These are phyloP conservation scores for Phytopythium helicoides DNA, from an alignment of 352 stramenopile species.

Conservation along the genomic window DNA sequence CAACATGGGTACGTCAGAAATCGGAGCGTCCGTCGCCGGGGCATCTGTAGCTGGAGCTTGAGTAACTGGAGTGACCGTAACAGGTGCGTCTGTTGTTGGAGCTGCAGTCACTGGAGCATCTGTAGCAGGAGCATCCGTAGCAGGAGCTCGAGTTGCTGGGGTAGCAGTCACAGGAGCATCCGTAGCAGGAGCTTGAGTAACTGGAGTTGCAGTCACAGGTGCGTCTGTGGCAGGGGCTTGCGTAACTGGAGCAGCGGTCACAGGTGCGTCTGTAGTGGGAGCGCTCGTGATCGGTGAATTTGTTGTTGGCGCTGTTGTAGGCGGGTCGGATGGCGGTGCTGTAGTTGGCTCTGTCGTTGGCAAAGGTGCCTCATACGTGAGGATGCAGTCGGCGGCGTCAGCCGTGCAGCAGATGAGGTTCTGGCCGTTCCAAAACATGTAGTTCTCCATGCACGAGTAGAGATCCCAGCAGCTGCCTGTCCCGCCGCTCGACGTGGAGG, in stretches of 20 bases:
- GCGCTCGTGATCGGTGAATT: conserved; percentile 4
- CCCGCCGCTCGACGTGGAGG: conserved; percentile 24
- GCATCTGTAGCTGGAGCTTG: neutral
- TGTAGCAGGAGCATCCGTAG: conserved; percentile 2
- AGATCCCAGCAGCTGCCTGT: conserved; percentile 39
- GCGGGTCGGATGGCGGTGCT: neutral
- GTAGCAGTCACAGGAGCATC: conserved; percentile 4
- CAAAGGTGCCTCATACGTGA: conserved; percentile 40
- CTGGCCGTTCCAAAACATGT: conserved; percentile 31
- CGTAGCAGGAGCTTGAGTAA: conserved; percentile 1
- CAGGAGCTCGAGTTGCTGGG: conserved; percentile 1
- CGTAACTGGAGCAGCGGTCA: neutral
- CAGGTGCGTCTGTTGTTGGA: neutral
- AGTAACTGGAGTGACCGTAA: conserved; percentile 1
- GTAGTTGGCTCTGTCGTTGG: conserved; percentile 13
- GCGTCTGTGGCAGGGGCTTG: neutral
- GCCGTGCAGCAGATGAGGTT: conserved; percentile 53
- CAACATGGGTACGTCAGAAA: neutral
- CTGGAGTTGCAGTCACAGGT: conserved; percentile 8
- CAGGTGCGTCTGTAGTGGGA: neutral
- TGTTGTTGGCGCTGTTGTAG: neutral
- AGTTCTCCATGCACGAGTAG: conserved; percentile 28
- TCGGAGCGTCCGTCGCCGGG: neutral
- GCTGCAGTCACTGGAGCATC: no score
- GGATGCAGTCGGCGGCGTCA: conserved; percentile 22